A percentile compares a stretch with the other conserved stretches of the same genome.
phyloP scores from a whole-genome alignment of 2,329 filamentous ascomycete genomes.

The Colletotrichum tofieldiae region DNA sequence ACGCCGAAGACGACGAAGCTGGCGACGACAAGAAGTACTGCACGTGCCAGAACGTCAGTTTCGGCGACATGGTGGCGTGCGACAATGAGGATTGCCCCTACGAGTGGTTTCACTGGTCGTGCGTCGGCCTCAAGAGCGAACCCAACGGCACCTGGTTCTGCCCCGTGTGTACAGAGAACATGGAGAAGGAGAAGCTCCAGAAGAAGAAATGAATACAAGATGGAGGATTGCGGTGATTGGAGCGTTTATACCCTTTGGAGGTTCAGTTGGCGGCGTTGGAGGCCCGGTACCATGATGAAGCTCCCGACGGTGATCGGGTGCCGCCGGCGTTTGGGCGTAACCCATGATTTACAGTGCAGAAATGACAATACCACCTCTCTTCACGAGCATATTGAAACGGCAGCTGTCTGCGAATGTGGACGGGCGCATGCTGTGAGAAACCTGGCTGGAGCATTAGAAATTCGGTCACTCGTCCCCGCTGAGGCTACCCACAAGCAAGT shows the following conservation, averaged over 20 bases:
- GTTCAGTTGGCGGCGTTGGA: constrained; percentile 1
- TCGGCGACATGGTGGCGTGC: constrained; percentile 91
- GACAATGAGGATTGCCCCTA: constrained; percentile 86
- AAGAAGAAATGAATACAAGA: constrained; percentile 25
- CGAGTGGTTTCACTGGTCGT: constrained; percentile 92
- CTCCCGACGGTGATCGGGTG: neutral
- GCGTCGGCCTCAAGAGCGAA: constrained; percentile 78
- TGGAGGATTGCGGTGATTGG: neutral
- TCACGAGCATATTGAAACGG: neutral
- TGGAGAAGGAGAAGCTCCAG: constrained; percentile 58
- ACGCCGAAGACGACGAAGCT: constrained; percentile 78
- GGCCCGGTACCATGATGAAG: constrained; percentile 1
- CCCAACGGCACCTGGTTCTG: constrained; percentile 80
- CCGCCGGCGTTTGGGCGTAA: neutral
- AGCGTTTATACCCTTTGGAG: constrained; percentile 35
- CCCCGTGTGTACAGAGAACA: constrained; percentile 71
- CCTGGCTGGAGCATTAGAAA: neutral
- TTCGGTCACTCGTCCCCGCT: neutral
- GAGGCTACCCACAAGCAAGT: neutral
- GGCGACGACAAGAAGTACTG: constrained; percentile 88
- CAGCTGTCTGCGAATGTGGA: neutral
- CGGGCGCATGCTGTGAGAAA: neutral
- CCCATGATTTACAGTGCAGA: neutral
- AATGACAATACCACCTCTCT: neutral
- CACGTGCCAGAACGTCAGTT: constrained; percentile 86